phyloP scores from a whole-genome alignment of 805 yeast species.

The Clavispora vitiphila region DNA sequence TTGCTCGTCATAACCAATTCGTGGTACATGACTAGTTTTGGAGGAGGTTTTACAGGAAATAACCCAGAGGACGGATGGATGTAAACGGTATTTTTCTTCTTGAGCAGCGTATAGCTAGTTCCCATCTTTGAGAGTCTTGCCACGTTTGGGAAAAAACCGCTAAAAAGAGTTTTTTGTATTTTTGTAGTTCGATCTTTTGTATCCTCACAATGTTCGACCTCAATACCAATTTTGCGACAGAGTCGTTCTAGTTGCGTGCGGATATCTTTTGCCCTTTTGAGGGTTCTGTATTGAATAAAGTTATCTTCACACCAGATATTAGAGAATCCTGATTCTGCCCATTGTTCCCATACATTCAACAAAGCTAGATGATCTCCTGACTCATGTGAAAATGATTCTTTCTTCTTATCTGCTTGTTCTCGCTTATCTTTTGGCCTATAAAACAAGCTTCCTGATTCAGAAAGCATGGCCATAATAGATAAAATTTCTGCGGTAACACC shows the following conservation, averaged over 20 bases:
- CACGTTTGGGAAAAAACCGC: slow-evolving; percentile 68
- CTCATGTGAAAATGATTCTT: slow-evolving; percentile 48
- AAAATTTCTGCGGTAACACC: slow-evolving; percentile 65
- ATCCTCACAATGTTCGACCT: slow-evolving; percentile 17
- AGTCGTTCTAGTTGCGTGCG: slow-evolving; percentile 62
- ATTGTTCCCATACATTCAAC: slow-evolving; percentile 69
- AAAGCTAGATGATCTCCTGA: slow-evolving; percentile 79
- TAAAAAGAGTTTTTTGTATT: slow-evolving; percentile 51
- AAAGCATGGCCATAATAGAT: slow-evolving; percentile 76
- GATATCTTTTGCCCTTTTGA: slow-evolving; percentile 64
- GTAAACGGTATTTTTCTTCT: slow-evolving; percentile 65
- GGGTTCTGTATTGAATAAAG: slow-evolving; percentile 69
- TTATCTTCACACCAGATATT: slow-evolving; percentile 82
- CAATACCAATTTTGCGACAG: slow-evolving; percentile 50
- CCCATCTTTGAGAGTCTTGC: slow-evolving; percentile 59
- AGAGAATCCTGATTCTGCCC: slow-evolving; percentile 66
- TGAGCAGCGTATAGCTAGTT: slow-evolving; percentile 61
- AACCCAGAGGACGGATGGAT: slow-evolving; percentile 85
- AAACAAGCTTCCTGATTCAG: slow-evolving; percentile 69
- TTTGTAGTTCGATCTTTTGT: slow-evolving; percentile 17
- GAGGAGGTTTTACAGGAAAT: slow-evolving; percentile 62
- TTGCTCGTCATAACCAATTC: slow-evolving; percentile 80
- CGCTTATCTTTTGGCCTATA: slow-evolving; percentile 65
- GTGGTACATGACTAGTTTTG: slow-evolving; percentile 70
- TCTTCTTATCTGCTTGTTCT: slow-evolving; percentile 60